Evolutionary conservation across 2,329 filamentous ascomycete species (phyloP).

Genomic region (Tolypocladium paradoxum): DNA sequence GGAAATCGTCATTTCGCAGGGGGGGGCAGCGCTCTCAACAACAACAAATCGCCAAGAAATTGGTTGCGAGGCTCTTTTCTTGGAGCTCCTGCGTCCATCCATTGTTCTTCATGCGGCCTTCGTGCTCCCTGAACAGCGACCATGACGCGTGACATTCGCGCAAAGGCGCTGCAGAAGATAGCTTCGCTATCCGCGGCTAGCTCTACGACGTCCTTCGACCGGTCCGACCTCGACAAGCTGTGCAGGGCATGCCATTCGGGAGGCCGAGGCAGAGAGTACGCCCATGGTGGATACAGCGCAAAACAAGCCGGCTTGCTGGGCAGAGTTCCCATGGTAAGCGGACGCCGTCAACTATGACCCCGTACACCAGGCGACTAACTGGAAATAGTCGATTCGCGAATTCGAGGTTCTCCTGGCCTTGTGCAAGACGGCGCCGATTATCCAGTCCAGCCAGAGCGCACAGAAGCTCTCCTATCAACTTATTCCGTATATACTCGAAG

Average conservation of each 20-base stretch:
- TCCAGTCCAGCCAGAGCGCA: slow-evolving; percentile 62
- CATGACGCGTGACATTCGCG: slow-evolving; percentile 48
- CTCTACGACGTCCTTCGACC: slow-evolving; percentile 43
- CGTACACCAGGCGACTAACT: slow-evolving; percentile 5
- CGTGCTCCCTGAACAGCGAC: slow-evolving; percentile 5
- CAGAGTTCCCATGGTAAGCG: slow-evolving; percentile 49
- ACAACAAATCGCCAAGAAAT: neutral
- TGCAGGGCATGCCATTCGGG: slow-evolving; percentile 46
- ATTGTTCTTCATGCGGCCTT: neutral
- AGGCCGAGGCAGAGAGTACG: slow-evolving; percentile 28
- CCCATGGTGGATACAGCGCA: slow-evolving; percentile 35
- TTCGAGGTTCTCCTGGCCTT: slow-evolving; percentile 85
- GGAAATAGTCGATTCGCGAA: slow-evolving; percentile 65
- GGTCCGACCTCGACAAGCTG: slow-evolving; percentile 52
- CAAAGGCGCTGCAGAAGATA: slow-evolving; percentile 54
- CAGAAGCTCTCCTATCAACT: slow-evolving; percentile 71
- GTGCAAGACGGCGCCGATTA: slow-evolving; percentile 74
- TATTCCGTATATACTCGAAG: slow-evolving; percentile 74
- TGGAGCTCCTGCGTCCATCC: neutral
- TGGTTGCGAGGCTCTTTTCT: neutral
- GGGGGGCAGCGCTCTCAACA: neutral
- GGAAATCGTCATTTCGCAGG: neutral
- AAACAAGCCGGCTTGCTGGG: slow-evolving; percentile 32
- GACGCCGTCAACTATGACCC: neutral
- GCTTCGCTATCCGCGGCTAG: slow-evolving; percentile 49